Conservation (phyloP, 371 early-diverging fungal species). For the Circinella minor region DNA sequence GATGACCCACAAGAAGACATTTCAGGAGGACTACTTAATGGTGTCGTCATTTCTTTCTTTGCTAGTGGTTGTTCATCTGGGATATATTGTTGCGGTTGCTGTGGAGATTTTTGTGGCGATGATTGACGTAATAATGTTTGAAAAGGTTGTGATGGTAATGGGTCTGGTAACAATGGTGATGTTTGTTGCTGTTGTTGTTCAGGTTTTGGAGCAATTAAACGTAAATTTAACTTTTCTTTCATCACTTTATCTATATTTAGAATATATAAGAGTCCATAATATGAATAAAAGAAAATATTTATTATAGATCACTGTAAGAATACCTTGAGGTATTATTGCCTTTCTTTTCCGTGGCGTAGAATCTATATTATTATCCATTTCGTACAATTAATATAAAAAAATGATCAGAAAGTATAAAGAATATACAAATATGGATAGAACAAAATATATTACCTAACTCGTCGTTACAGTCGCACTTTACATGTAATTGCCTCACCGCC, state of each 20-base stretch:
- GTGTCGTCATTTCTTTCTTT: not conserved
- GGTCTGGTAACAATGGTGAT: not conserved
- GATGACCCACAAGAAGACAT: slow-evolving; percentile 8
- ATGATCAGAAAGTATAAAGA: not conserved
- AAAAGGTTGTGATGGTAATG: not conserved
- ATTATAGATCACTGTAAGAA: not conserved
- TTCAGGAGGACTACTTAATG: not conserved
- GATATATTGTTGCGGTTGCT: not conserved
- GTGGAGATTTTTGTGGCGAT: not conserved
- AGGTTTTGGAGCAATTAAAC: slow-evolving; percentile 29
- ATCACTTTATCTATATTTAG: not conserved
- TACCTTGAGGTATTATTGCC: not conserved
- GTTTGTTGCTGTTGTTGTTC: not conserved
- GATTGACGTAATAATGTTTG: not conserved
- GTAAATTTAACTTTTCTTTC: slow-evolving; percentile 12
- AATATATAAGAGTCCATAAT: not conserved
- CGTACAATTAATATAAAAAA: not conserved
- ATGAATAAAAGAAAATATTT: no score
- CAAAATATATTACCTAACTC: slow-evolving; percentile 13
- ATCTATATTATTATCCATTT: not conserved
- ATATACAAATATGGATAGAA: not conserved
- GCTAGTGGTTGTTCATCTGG: slow-evolving; percentile 5
- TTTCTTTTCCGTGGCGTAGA: not conserved
- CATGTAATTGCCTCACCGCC: slow-evolving; percentile 72
- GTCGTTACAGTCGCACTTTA: slow-evolving; percentile 71